Evolutionary conservation across 164 flowering plant species (phyloP), one percentile per base, ranked within the genome.

Genomic region (Nelumbo lutea): DNA sequence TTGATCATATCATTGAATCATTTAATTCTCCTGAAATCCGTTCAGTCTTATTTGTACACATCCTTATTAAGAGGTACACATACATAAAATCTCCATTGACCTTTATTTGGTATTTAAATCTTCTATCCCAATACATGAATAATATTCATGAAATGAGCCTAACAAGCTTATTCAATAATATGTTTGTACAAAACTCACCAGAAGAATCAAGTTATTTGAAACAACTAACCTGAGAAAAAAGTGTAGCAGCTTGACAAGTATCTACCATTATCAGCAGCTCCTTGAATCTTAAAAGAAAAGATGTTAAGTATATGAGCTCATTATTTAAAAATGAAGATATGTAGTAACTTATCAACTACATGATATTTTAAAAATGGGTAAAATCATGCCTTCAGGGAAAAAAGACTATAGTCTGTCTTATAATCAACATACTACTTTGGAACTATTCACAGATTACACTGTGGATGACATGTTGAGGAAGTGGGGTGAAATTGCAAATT

Each of bases 211-310:
- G 2, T 53, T 11, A 9, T 15, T 10, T 13, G 14, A 47, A 46
- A 38, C 2, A 50, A 68, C 73, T 63, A 59, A 90, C 98, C 96
- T 91, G 98, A 70, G 81, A 78, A 79, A 96, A 96, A 58, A 93
- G 93, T 68, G 99, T 96, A 42, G 99, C 90, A 65, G 99, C 99
- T 83, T 96, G 98, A 83, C 99, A 96, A 68, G 99, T 96, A 68
- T 96, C 99, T 60, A 96, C 97, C 98, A 96, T 96, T 75, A 96
- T 93, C 77, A 96, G 74, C 78, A 93, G 78, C 84, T 96, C 99
- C 83, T 96, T 93, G 82, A 92, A 96, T 77, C 99, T 93, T 77
- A 51, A 70, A 51, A 39, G 42, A 13, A 39, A n/a, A 42, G 60
- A 51, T 62, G 64, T 10, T 42, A 40, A 58, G 64, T 9, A 53